Evolutionary conservation across 2,329 filamentous ascomycete genomes (phyloP), one percentile per base, ranked within the genome.

Genomic region (Trichoderma endophyticum): DNA sequence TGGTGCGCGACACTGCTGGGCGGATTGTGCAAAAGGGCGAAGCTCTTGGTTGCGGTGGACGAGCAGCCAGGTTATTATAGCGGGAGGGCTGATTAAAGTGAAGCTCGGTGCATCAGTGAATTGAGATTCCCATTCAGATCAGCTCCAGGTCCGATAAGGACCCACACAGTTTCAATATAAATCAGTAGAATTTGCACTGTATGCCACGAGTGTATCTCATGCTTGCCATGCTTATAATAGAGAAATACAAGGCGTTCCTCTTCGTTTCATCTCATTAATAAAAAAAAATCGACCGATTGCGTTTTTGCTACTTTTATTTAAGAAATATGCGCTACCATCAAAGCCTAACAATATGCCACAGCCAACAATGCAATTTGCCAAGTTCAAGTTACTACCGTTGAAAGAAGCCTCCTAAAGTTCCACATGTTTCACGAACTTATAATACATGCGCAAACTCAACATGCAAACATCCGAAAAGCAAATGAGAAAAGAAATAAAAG

Each of bases 71-170:
- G 28, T 54, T 51, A 14, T 15, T 26, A 3, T 70, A 39, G 32
- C 26, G 51, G 28, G 57, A 30, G 18, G 68, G 18, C 32, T 64
- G 48, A 26, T 57, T 8, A 61, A 62, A 61, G 56, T 28, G 39
- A 69, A 34, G 65, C 65, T 51, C 21, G 28, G 24, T 24, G 48
- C 21, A 28, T n/a, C 39, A 51, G 67, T 70, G 57, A 69, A 69
- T 34, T 51, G 56, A 61, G 39, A 43, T 43, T n/a, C 39, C 39
- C 39, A 11, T 70, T 39, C 39, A 36, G 39, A 61, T 54, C 30
- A 51, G 56, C 57, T 36, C 28, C 60, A 32, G 60, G 15, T 24
- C 36, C 34, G 30, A n/a, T 14, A 56, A 26, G 7, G 60, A 61
- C 48, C 7, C 30, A 2, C 21, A 66, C 48, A 56, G 48, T 66